Base-by-base conservation (phyloP, 129 eudicot species). In the Dittrichia graveolens region DNA sequence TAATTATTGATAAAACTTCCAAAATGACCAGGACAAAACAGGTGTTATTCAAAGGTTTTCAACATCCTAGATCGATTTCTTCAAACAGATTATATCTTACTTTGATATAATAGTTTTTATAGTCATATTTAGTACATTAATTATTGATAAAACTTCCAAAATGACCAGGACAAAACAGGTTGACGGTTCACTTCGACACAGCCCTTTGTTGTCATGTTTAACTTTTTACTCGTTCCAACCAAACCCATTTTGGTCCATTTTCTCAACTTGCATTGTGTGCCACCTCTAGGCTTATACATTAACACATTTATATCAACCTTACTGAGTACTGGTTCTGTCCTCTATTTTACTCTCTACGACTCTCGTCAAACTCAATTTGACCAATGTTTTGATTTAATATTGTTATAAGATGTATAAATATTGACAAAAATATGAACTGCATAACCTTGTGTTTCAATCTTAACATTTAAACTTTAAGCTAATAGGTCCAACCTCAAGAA, bases 391-490 rank as follows among this genome's bases (percentile, higher is more conserved):
- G 8, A 40, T 3, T 58, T 15, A 14, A 35, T 1, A 15, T 15
- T 10, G 50, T 13, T 63, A 7, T 6, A 62, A 62, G 49, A 6
- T 61, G 11, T 62, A 39, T 8, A 40, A 31, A 3, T 62, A 37
- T 39, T 37, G 39, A 39, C n/a, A 5, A 12, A 6, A 37, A 4
- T 5, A 61, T 13, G 13, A 61, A 61, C 46, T 37, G 37, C 16
- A 61, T 13, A 61, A 37, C 46, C 54, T 48, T 48, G n/a, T 4
- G 12, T 40, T 45, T 45, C 58, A 66, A 24, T n/a, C 11, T 9
- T 10, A 65, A 43, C 18, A 24, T 19, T 65, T 65, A 38, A 48
- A 4, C 57, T 66, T 14, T 46, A 67, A 63, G 52, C 69, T 41
- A 63, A 63, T 63, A 63, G 6, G 50, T 10, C 40, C 31, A 24